These are phyloP conservation scores for Heliocybe sulcata DNA, from an alignment of 1,284 basidiomycete genomes.

Conservation along the genomic window DNA sequence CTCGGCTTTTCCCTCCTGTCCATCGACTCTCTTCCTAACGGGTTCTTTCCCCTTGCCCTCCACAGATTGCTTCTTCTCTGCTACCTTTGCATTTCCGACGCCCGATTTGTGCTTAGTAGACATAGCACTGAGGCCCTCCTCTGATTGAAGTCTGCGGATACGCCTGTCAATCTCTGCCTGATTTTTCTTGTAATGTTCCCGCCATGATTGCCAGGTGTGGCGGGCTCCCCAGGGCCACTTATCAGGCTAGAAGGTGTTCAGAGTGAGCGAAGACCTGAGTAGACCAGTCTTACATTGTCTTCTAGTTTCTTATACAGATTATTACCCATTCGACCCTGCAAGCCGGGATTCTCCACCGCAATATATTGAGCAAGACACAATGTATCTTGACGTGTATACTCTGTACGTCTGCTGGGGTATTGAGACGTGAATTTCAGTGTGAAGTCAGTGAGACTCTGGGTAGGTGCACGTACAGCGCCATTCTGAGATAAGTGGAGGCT, in stretches of 20 bases:
- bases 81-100: slow-evolving; percentile 3
- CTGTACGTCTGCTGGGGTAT: slow-evolving; percentile 7
- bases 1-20: background rate
- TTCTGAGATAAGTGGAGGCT: no score
- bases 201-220: slow-evolving; percentile 49
- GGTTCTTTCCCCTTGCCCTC: slow-evolving; percentile 1
- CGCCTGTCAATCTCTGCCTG: slow-evolving; percentile 27
- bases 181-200: slow-evolving; percentile 42
- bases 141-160: slow-evolving; percentile 28
- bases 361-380: slow-evolving; percentile 31
- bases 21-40: background rate
- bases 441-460: no score
- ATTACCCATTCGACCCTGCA: slow-evolving; percentile 32
- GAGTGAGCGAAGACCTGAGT: background rate
- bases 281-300: slow-evolving; percentile 22
- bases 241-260: slow-evolving; percentile 15
- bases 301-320: slow-evolving; percentile 32
- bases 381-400: slow-evolving; percentile 32
- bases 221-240: slow-evolving; percentile 35
- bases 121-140: slow-evolving; percentile 13
- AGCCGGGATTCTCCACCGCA: slow-evolving; percentile 26
- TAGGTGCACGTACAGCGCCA: no score
- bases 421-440: background rate
- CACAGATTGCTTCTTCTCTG: slow-evolving; percentile 1
- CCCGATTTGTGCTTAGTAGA: background rate